A percentile compares a stretch with the other conserved stretches of the same genome.
Evolutionary conservation across 2,329 filamentous ascomycete species (phyloP).

Genomic region (Fusarium globosum): DNA sequence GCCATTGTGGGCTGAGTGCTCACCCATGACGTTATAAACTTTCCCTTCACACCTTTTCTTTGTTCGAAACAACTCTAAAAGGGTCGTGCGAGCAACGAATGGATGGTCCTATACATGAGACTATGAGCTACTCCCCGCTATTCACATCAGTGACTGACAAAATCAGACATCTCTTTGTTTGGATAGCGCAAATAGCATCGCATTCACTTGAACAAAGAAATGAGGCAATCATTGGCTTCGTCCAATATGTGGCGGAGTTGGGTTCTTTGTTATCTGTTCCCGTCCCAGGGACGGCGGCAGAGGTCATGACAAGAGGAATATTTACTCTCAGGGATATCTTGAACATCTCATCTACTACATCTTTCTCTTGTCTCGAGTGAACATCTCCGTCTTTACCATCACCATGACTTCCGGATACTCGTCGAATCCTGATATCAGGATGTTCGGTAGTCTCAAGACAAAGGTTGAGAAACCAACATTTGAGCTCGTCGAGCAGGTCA

Average conservation of each 20-base stretch:
- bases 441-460: not conserved
- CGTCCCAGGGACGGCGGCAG: not conserved
- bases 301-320: not conserved
- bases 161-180: slow-evolving; percentile 10
- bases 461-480: slow-evolving; percentile 36
- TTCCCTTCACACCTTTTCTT: slow-evolving; percentile 11
- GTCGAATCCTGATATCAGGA: not conserved
- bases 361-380: not conserved
- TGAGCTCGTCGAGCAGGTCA: slow-evolving; percentile 47
- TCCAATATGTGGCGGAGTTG: slow-evolving; percentile 1
- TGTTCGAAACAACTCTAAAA: slow-evolving; percentile 32
- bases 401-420: slow-evolving; percentile 11
- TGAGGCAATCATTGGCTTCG: not conserved
- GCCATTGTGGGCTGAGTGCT: not conserved
- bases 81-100: not conserved
- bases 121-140: not conserved
- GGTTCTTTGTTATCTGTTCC: slow-evolving; percentile 37
- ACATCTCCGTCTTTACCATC: not conserved
- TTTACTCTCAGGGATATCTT: not conserved
- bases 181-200: not conserved
- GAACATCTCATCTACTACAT: not conserved
- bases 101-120: not conserved
- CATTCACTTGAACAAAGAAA: slow-evolving; percentile 32
- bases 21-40: slow-evolving; percentile 5
- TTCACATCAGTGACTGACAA: not conserved